Percentiles rank a stretch among this genome's conserved stretches.
Conservation (phyloP, 2,329 filamentous ascomycete genomes). For the Fusarium pseudoanthophilum region DNA sequence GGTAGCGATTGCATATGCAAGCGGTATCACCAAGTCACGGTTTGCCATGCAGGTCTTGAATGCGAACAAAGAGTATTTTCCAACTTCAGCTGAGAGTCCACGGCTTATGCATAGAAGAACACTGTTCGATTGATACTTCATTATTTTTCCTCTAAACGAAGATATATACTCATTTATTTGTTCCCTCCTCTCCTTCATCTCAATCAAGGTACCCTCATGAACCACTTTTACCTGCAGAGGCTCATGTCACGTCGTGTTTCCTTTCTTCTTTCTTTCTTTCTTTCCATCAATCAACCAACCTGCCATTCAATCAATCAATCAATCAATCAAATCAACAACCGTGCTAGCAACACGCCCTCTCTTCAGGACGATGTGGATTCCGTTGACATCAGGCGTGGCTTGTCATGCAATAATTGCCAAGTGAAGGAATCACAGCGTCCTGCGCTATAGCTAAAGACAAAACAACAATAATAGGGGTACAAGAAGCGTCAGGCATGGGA, state of each 20-base stretch:
- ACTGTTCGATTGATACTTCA: neutral
- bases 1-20: neutral
- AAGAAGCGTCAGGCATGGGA: constrained; percentile 3
- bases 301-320: neutral
- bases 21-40: neutral
- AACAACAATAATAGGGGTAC: neutral
- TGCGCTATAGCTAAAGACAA: constrained; percentile 1
- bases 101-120: neutral
- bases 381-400: neutral
- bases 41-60: neutral
- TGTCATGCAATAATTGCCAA: neutral
- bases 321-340: neutral
- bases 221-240: constrained; percentile 4
- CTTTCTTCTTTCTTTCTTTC: neutral
- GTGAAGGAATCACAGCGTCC: neutral
- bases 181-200: constrained; percentile 4
- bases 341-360: neutral
- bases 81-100: neutral
- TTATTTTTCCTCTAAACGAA: constrained; percentile 19
- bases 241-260: constrained; percentile 13
- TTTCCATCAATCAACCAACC: constrained; percentile 3
- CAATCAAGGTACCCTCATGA: constrained; percentile 3
- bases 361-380: neutral
- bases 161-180: neutral
- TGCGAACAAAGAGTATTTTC: neutral